Conservation (phyloP, 176 grass and related monocot genomes). For the Oryza officinalis region DNA sequence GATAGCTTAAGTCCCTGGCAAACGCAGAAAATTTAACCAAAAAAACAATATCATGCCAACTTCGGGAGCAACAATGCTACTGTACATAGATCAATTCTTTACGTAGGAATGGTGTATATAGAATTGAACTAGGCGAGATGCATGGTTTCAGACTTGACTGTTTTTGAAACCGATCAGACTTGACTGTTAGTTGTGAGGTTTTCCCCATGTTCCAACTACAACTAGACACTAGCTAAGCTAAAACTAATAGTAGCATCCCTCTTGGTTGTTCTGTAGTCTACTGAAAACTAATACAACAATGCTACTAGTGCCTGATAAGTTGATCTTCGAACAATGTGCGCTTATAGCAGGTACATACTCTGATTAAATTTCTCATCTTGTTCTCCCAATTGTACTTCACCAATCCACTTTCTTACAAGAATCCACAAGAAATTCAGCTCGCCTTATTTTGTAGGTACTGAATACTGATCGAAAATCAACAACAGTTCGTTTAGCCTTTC, state of each 20-base stretch:
- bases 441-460: conserved; percentile 19
- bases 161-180: too few species aligned
- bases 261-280: not conserved
- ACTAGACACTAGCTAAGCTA: not conserved
- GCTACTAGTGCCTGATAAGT: not conserved
- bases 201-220: not conserved
- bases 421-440: not conserved
- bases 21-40: not conserved
- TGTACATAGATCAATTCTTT: not conserved
- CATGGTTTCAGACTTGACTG: too few species aligned
- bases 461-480: not conserved
- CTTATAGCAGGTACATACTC: not conserved
- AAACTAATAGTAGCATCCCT: not conserved
- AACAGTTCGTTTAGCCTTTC: conserved; percentile 6
- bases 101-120: not conserved
- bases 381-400: conserved; percentile 10
- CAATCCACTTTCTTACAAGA: not conserved
- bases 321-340: conserved; percentile 1
- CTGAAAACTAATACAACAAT: not conserved
- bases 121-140: too few species aligned
- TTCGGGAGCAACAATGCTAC: not conserved
- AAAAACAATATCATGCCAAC: not conserved
- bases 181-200: too few species aligned
- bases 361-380: not conserved
- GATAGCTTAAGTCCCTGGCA: not conserved